Conservation (phyloP, 768 basidiomycete genomes). For the Phaeolepiota aurea region DNA sequence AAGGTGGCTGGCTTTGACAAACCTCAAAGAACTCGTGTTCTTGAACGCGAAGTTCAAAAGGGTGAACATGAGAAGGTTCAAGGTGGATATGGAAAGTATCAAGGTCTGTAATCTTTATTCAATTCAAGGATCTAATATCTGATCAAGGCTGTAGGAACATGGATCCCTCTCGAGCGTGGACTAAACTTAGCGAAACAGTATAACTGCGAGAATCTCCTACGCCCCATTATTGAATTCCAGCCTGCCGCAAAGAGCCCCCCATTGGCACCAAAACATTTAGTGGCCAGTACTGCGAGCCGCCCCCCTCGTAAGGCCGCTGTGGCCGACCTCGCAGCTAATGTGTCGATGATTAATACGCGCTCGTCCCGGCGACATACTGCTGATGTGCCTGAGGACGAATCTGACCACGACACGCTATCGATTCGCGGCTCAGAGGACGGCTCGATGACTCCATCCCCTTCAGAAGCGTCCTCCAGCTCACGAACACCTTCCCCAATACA, state of each 20-base stretch:
- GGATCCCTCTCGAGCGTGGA: conserved; percentile 95
- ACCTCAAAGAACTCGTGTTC: conserved; percentile 92
- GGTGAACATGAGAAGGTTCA: conserved; percentile 99
- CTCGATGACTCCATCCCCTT: conserved; percentile 85
- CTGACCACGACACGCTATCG: conserved; percentile 59
- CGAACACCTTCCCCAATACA: conserved; percentile 86
- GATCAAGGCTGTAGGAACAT: conserved; percentile 79
- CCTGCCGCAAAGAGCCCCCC: conserved; percentile 88
- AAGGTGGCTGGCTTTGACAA: conserved; percentile 99
- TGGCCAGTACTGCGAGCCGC: conserved; percentile 53
- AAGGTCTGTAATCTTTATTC: conserved; percentile 51
- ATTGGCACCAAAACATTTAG: conserved; percentile 92
- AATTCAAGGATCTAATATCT: conserved; percentile 7
- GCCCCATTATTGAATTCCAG: conserved; percentile 91
- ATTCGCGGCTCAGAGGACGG: conserved; percentile 77
- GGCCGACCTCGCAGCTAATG: conserved; percentile 22
- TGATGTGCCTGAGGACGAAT: conserved; percentile 44
- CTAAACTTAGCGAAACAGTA: conserved; percentile 84
- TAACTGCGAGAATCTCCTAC: conserved; percentile 78
- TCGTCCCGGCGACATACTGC: conserved; percentile 47
- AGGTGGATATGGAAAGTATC: conserved; percentile 98
- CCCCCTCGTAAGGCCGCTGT: conserved; percentile 37
- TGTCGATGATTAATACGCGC: conserved; percentile 43
- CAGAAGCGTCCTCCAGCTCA: conserved; percentile 80
- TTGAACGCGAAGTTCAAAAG: conserved; percentile 97